Evolutionary conservation across 768 basidiomycete species (phyloP).

Genomic region (Tulasnella calospora): DNA sequence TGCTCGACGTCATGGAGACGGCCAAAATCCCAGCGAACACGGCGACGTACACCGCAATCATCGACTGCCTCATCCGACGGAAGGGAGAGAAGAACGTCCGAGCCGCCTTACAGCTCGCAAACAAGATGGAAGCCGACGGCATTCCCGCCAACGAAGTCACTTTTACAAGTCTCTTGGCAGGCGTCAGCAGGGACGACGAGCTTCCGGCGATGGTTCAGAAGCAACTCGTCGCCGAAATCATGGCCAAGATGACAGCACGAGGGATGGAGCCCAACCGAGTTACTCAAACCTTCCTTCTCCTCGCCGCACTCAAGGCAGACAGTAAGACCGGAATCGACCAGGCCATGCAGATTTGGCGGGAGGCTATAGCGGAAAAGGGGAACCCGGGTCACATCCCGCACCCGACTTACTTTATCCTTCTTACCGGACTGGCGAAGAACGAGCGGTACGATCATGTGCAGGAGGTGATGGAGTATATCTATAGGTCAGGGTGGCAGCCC

Average conservation of each 20-base stretch:
- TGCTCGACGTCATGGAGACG: conserved; percentile 69
- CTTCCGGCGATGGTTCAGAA: conserved; percentile 36
- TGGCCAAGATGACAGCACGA: conserved; percentile 54
- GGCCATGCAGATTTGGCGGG: conserved; percentile 55
- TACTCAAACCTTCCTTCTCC: conserved; percentile 74
- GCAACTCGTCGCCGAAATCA: conserved; percentile 46
- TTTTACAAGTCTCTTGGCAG: conserved; percentile 74
- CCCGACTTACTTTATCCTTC: conserved; percentile 7
- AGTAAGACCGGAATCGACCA: conserved; percentile 48
- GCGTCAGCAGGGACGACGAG: conserved; percentile 60
- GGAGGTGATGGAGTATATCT: conserved; percentile 20
- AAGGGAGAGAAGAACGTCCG: conserved; percentile 50
- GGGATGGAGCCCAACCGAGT: conserved; percentile 54
- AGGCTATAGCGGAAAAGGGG: conserved; percentile 48
- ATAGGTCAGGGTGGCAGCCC: conserved; percentile 5
- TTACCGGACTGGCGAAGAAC: conserved; percentile 14
- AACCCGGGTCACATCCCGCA: conserved; percentile 28
- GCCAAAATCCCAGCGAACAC: conserved; percentile 70
- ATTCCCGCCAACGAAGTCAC: conserved; percentile 68
- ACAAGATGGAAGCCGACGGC: conserved; percentile 60
- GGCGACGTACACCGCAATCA: conserved; percentile 72
- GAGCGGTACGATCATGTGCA: not conserved
- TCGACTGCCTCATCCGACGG: conserved; percentile 64
- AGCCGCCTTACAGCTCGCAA: conserved; percentile 64
- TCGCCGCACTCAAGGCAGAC: conserved; percentile 54